Percentiles rank a stretch among this genome's conserved stretches.
phyloP scores from a whole-genome alignment of 768 basidiomycete species.

The Phallus indusiatus region DNA sequence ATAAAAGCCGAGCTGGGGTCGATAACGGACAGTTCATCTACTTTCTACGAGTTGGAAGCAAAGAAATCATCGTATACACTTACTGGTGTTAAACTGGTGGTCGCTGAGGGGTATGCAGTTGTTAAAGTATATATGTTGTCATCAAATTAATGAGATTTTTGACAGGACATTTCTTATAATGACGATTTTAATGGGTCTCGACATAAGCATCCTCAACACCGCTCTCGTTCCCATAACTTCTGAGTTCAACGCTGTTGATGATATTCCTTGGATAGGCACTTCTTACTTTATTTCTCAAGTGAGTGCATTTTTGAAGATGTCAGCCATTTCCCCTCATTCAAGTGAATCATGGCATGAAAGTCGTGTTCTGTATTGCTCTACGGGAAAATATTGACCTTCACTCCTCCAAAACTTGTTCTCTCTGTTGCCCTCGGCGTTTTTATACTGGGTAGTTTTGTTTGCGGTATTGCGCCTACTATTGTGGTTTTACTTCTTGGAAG shows the following conservation, averaged over 20 bases:
- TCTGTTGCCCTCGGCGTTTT: conserved; percentile 7
- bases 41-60: no score
- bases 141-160: no score
- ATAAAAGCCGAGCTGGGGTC: no score
- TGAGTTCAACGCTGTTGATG: conserved; percentile 19
- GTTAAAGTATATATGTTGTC: no score
- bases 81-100: no score
- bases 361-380: conserved; percentile 19
- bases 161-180: background rate
- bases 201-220: conserved; percentile 3
- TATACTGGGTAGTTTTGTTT: conserved; percentile 11
- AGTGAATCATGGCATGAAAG: conserved; percentile 3
- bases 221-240: conserved; percentile 21
- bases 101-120: no score
- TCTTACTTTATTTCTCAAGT: no score
- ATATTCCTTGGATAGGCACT: conserved; percentile 21
- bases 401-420: conserved; percentile 23
- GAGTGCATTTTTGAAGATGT: conserved; percentile 11
- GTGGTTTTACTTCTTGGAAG: conserved; percentile 11
- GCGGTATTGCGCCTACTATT: conserved; percentile 8
- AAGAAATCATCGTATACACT: no score
- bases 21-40: no score
- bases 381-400: conserved; percentile 22
- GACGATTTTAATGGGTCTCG: background rate
- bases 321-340: no score